Conservation (phyloP, 2,329 filamentous ascomycete genomes). For the Diplodia scrobiculata region DNA sequence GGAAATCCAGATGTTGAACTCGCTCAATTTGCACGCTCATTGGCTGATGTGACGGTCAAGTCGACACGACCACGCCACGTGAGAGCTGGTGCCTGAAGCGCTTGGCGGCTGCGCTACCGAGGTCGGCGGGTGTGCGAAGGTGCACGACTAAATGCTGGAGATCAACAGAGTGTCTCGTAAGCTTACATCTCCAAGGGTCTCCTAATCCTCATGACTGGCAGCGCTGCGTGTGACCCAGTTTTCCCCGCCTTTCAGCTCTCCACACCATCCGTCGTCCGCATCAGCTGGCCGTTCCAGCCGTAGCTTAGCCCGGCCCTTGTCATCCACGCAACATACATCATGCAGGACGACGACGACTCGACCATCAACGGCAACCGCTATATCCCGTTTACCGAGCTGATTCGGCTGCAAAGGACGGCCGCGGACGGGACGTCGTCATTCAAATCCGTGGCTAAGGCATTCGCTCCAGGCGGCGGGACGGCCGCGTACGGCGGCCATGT, state of each 20-base stretch:
- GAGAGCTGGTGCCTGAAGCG: conserved; percentile 1
- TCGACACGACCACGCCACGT: neutral
- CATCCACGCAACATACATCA: conserved; percentile 17
- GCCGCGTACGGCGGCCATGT: conserved; percentile 60
- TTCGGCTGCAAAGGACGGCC: conserved; percentile 45
- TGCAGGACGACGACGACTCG: conserved; percentile 20
- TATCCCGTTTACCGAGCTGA: conserved; percentile 47
- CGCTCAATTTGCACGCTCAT: neutral
- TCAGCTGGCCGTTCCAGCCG: conserved; percentile 5
- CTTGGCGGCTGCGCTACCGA: neutral
- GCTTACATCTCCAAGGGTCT: conserved; percentile 13
- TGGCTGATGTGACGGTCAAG: neutral
- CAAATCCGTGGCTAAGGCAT: conserved; percentile 47
- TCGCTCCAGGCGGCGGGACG: conserved; percentile 47
- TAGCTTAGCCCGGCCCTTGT: conserved; percentile 13
- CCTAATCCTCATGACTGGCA: conserved; percentile 1
- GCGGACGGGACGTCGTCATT: conserved; percentile 39
- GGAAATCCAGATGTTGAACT: conserved; percentile 9
- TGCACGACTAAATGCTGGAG: neutral
- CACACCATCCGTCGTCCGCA: neutral
- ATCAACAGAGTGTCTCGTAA: conserved; percentile 4
- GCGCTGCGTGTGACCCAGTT: conserved; percentile 15
- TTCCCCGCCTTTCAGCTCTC: conserved; percentile 13
- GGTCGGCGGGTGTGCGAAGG: neutral
- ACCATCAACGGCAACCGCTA: conserved; percentile 27